Base-by-base conservation (phyloP, 768 basidiomycete species). In the Boletus tylopilopsis region DNA sequence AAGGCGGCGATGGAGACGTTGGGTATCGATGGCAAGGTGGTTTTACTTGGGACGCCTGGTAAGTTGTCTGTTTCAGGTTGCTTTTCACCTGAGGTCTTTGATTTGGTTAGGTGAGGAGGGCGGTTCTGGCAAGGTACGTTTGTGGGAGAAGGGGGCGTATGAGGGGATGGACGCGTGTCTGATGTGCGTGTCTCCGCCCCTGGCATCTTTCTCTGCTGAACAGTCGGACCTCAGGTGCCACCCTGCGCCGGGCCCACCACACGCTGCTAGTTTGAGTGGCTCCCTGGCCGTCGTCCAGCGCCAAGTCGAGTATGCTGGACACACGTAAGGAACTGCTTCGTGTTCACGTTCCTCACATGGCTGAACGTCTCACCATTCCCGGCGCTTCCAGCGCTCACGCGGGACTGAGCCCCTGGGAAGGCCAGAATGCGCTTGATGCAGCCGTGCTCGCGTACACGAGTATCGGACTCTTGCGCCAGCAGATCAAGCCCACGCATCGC, bases 351-450 rank as follows among this genome's bases (percentile, higher is more conserved):
- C 9, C 39, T 45, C 21, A 47, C 33, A 29, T 22, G 22, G 25
- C 21, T 4, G 25, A 16, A 25, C 18, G 6, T 25, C 23, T 30
- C 29, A 5, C 29, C 13, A 13, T 30, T 5, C 11, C 13, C 7
- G n/a, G 2, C n/a, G 2, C 2, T 36, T 32, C 23, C 49, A 89
- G 87, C 16, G 87, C 88, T 5, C 89, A 90, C 61, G 88, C 87
- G 0, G 82, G 82, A 1, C 73, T 86, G 22, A 85, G 85, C 16
- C 90, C 90, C n/a, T 92, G 90, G 90, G 86, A 91, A 59, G 90
- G 88, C 2, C 76, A 73, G 53, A 92, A 93, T 55, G 87, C 90
- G 1, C 71, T 91, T 7, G 90, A 94, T 60, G 91, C 92, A 1
- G 90, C 88, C 12, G 85, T 92, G 3, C 73, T 90, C 5, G 85